Evolutionary conservation across 495 filamentous ascomycete genomes (phyloP).

Genomic region (Trichoderma parareesei): DNA sequence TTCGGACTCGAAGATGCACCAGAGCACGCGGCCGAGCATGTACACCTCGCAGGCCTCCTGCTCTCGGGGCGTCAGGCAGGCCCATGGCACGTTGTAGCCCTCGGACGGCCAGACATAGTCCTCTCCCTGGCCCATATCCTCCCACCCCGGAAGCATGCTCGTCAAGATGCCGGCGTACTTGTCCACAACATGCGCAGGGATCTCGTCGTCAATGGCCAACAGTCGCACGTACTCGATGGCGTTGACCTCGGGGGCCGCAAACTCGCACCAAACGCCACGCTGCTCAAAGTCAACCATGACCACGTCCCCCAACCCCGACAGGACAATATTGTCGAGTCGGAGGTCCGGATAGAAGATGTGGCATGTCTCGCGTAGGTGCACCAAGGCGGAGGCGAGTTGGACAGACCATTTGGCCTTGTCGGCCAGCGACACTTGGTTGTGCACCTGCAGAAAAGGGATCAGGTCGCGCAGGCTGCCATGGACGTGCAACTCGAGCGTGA

Average conservation of each 20-base stretch:
- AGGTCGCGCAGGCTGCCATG: constrained; percentile 35
- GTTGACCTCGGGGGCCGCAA: constrained; percentile 42
- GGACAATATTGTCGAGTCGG: constrained; percentile 40
- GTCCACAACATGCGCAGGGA: constrained; percentile 23
- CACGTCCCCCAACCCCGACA: constrained; percentile 29
- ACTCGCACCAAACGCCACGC: constrained; percentile 43
- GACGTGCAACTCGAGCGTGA: constrained; percentile 35
- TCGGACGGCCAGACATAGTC: constrained; percentile 26
- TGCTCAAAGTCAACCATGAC: constrained; percentile 48
- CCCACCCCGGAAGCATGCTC: constrained; percentile 31
- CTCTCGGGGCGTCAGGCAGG: constrained; percentile 31
- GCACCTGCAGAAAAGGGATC: constrained; percentile 33
- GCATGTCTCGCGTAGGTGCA: constrained; percentile 28
- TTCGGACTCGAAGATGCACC: constrained; percentile 46
- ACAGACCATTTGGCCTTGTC: constrained; percentile 37
- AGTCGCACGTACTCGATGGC: constrained; percentile 38
- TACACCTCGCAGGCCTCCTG: constrained; percentile 43
- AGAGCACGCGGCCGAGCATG: constrained; percentile 43
- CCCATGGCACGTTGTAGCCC: constrained; percentile 41
- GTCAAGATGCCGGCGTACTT: constrained; percentile 28
- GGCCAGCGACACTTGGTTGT: constrained; percentile 24
- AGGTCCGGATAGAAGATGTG: constrained; percentile 41
- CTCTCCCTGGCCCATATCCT: constrained; percentile 26
- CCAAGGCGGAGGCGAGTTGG: constrained; percentile 34
- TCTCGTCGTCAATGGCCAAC: constrained; percentile 25